These are phyloP conservation scores for Penicillium sp. DNA, from an alignment of 2,329 filamentous ascomycete species.

Conservation along the genomic window DNA sequence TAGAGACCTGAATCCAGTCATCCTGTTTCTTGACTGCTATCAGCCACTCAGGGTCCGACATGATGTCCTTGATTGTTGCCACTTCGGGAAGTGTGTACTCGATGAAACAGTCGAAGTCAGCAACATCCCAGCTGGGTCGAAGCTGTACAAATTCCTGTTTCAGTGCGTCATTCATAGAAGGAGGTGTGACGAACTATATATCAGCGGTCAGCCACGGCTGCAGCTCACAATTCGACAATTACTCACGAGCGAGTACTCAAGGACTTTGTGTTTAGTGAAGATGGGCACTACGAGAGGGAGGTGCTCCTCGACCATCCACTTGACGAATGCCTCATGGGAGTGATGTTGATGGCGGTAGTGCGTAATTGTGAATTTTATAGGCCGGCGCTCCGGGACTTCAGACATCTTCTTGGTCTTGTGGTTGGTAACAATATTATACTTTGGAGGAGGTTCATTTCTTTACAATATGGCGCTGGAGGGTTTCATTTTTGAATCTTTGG, in stretches of 20 bases:
- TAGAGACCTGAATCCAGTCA: background rate
- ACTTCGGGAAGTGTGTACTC: background rate
- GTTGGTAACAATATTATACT: background rate
- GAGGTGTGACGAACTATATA: background rate
- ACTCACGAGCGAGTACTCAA: background rate
- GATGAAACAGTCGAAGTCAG: background rate
- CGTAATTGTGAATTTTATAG: background rate
- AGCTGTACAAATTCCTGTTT: background rate
- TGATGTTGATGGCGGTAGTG: background rate
- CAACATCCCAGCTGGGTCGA: background rate
- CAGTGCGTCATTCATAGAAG: background rate
- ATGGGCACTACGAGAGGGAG: background rate
- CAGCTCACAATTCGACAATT: background rate
- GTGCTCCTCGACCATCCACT: background rate
- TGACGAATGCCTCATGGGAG: background rate
- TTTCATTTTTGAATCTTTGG: no score
- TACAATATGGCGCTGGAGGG: no score
- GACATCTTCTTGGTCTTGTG: background rate
- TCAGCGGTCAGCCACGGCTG: background rate
- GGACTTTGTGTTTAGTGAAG: background rate
- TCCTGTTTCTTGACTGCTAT: background rate
- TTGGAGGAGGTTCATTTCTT: no score
- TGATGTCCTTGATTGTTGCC: background rate
- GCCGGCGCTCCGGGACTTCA: background rate
- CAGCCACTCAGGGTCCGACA: background rate